Percentiles rank a stretch among this genome's conserved stretches.
Conservation (phyloP, 1,284 basidiomycete species). For the Cryptococcus sp. region DNA sequence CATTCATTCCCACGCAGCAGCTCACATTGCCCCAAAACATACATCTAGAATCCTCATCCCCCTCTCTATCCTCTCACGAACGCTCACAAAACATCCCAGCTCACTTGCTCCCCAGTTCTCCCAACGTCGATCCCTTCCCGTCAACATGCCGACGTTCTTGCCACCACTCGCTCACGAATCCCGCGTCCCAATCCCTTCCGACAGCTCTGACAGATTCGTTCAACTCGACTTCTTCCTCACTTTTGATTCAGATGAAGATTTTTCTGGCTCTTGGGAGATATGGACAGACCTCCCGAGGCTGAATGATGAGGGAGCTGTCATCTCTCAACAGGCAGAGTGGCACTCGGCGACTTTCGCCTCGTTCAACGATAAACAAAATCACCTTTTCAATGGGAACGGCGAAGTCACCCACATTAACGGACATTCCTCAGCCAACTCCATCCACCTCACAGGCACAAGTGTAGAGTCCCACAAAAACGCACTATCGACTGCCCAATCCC, state of each 20-base stretch:
- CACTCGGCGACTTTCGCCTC: background rate
- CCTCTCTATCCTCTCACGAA: too few species aligned
- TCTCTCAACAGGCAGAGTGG: conserved; percentile 23
- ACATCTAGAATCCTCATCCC: background rate
- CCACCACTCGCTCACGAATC: conserved; percentile 27
- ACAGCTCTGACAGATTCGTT: conserved; percentile 7
- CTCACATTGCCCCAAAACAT: background rate
- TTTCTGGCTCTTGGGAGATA: conserved; percentile 30
- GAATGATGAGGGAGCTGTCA: conserved; percentile 12
- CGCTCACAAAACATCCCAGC: too few species aligned
- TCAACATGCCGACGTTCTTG: conserved; percentile 29
- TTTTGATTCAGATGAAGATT: conserved; percentile 20
- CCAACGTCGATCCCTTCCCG: background rate
- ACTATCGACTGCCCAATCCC: background rate
- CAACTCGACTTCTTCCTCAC: conserved; percentile 26
- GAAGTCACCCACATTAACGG: too few species aligned
- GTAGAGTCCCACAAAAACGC: too few species aligned
- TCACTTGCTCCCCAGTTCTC: too few species aligned
- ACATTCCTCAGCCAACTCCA: background rate
- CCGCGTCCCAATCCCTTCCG: conserved; percentile 9
- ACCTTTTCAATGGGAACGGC: background rate
- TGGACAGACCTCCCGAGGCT: conserved; percentile 35
- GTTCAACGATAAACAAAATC: background rate
- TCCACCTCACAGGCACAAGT: too few species aligned
- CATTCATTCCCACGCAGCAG: background rate